These are phyloP conservation scores for Bipolaris victoriae DNA, from an alignment of 2,329 filamentous ascomycete species.

Conservation along the genomic window DNA sequence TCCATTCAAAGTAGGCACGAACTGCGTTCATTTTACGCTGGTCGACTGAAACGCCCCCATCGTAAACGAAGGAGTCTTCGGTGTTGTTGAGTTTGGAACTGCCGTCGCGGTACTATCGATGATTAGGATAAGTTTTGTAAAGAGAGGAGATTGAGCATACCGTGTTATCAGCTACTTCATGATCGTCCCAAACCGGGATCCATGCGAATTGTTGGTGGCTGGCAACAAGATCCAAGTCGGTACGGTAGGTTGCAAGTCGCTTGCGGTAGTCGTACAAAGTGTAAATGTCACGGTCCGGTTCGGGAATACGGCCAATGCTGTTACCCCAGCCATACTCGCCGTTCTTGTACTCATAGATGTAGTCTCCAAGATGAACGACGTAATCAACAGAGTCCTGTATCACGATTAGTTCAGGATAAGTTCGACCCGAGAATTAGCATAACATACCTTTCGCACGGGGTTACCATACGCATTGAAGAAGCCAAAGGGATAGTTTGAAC, in stretches of 20 bases:
- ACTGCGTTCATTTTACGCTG: slow-evolving; percentile 57
- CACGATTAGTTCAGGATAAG: neutral
- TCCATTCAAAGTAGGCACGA: slow-evolving; percentile 54
- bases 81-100: slow-evolving; percentile 52
- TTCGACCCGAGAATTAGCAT: neutral
- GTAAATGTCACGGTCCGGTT: slow-evolving; percentile 48
- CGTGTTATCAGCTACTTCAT: slow-evolving; percentile 51
- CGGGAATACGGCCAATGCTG: slow-evolving; percentile 38
- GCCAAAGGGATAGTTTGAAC: slow-evolving; percentile 60
- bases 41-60: slow-evolving; percentile 51
- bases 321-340: slow-evolving; percentile 47
- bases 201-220: slow-evolving; percentile 52
- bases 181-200: slow-evolving; percentile 56
- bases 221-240: slow-evolving; percentile 49
- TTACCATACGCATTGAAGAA: slow-evolving; percentile 59
- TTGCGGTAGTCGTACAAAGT: slow-evolving; percentile 55
- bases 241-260: slow-evolving; percentile 50
- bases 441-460: slow-evolving; percentile 38
- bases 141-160: neutral
- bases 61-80: slow-evolving; percentile 49
- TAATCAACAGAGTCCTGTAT: slow-evolving; percentile 52
- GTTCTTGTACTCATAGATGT: slow-evolving; percentile 52
- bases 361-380: slow-evolving; percentile 52
- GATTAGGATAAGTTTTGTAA: neutral
- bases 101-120: slow-evolving; percentile 47